Conservation (phyloP, 2,329 filamentous ascomycete genomes). For the Arthrocladium fulminans region DNA sequence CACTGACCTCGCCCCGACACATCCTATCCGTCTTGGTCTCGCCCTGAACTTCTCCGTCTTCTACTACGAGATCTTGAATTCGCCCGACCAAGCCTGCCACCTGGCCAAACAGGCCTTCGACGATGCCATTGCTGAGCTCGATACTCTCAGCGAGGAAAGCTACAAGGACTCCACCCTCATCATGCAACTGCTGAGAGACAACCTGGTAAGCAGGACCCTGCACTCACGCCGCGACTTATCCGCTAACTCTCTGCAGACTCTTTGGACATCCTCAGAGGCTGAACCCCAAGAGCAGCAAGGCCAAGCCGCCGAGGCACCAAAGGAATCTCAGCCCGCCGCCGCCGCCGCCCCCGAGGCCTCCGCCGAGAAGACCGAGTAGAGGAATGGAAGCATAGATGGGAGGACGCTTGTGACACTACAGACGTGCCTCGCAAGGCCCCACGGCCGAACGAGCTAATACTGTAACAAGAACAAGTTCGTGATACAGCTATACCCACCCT, state of each 20-base stretch:
- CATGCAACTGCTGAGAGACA: conserved; percentile 97
- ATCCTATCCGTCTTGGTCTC: conserved; percentile 86
- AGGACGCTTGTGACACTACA: conserved; percentile 3
- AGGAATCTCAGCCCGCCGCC: conserved; percentile 19
- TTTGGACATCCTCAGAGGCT: conserved; percentile 98
- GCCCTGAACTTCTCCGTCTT: conserved; percentile 97
- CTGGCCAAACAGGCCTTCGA: conserved; percentile 93
- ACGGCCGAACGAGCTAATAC: conserved; percentile 1
- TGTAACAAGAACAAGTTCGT: conserved; percentile 6
- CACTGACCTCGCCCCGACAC: conserved; percentile 80
- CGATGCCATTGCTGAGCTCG: conserved; percentile 95
- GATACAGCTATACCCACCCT: conserved; percentile 7
- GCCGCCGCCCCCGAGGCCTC: conserved; percentile 16
- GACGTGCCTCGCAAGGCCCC: background rate
- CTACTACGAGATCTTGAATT: conserved; percentile 99
- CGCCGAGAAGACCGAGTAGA: conserved; percentile 22
- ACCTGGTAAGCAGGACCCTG: conserved; percentile 57
- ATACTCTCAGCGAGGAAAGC: conserved; percentile 95
- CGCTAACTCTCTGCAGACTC: conserved; percentile 55
- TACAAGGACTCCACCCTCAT: conserved; percentile 99
- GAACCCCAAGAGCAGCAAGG: conserved; percentile 57
- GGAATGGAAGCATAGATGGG: conserved; percentile 4
- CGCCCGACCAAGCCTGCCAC: conserved; percentile 95
- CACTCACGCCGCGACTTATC: background rate
- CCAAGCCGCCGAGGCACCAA: conserved; percentile 21